Evolutionary conservation across 352 stramenopile genomes (phyloP).

Genomic region (Pythium periplocum): DNA sequence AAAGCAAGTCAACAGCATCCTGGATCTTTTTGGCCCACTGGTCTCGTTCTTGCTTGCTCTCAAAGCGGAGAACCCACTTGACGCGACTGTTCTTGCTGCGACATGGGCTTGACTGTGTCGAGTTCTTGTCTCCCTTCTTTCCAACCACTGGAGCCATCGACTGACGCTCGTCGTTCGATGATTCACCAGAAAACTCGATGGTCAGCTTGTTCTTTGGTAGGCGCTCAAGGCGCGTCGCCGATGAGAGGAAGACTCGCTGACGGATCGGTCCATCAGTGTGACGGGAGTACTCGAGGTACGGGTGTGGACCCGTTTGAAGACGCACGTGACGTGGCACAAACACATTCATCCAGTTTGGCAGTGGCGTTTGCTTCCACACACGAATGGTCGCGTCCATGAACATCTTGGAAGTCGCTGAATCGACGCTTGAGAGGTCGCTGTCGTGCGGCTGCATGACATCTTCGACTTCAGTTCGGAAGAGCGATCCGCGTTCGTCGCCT

Average conservation of each 20-base stretch:
- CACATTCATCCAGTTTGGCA: slow-evolving; percentile 75
- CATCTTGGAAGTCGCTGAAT: slow-evolving; percentile 24
- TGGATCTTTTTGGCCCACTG: slow-evolving; percentile 56
- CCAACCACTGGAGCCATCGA: slow-evolving; percentile 1
- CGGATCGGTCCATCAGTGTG: slow-evolving; percentile 48
- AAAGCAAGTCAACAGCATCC: slow-evolving; percentile 55
- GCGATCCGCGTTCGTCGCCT: slow-evolving; percentile 10
- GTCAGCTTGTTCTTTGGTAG: slow-evolving; percentile 63
- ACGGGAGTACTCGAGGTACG: slow-evolving; percentile 63
- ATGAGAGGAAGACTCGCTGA: slow-evolving; percentile 53
- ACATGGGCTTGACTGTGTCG: not conserved
- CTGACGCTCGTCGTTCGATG: slow-evolving; percentile 2
- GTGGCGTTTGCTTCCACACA: slow-evolving; percentile 59
- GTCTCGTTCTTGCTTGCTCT: slow-evolving; percentile 68
- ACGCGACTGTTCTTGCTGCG: slow-evolving; percentile 18
- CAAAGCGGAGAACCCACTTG: slow-evolving; percentile 70
- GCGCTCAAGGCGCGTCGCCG: slow-evolving; percentile 52
- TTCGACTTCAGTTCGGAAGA: slow-evolving; percentile 20
- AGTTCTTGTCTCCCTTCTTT: not conserved
- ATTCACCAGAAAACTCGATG: slow-evolving; percentile 47
- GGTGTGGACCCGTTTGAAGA: slow-evolving; percentile 50
- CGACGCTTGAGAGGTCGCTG: slow-evolving; percentile 14
- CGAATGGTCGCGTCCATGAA: slow-evolving; percentile 39
- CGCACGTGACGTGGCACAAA: slow-evolving; percentile 59
- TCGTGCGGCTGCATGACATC: slow-evolving; percentile 15